phyloP scores from a whole-genome alignment of 2,329 filamentous ascomycete species.

The Neoascochyta sp. region DNA sequence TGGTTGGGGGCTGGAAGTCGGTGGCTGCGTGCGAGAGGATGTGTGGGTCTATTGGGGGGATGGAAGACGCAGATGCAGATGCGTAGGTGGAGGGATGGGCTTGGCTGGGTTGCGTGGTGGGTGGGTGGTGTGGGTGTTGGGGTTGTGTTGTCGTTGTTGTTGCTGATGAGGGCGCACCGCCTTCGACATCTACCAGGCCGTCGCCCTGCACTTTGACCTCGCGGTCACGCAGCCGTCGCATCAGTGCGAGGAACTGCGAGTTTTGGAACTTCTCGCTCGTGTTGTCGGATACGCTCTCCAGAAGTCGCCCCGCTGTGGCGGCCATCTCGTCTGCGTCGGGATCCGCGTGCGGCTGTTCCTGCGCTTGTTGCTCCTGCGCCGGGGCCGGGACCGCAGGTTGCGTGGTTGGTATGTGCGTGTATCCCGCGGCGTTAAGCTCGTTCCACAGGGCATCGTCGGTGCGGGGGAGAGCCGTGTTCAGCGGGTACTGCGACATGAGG shows the following conservation, averaged over 20 bases:
- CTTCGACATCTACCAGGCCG: constrained; percentile 56
- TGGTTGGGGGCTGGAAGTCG: constrained; percentile 30
- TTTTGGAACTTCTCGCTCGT: constrained; percentile 71
- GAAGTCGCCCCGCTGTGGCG: constrained; percentile 65
- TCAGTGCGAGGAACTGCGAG: constrained; percentile 71
- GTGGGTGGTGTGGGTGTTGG: too few species aligned
- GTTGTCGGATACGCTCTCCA: constrained; percentile 66
- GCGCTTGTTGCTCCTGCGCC: constrained; percentile 20
- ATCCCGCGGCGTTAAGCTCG: constrained; percentile 30
- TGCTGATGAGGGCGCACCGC: neutral
- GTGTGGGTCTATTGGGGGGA: constrained; percentile 25
- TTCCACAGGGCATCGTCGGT: constrained; percentile 26
- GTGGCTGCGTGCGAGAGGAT: constrained; percentile 30
- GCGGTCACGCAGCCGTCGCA: constrained; percentile 69
- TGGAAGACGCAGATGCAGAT: too few species aligned
- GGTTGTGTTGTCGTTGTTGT: constrained; percentile 6
- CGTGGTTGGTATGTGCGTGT: constrained; percentile 19
- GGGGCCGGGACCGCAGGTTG: constrained; percentile 21
- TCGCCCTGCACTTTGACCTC: constrained; percentile 72
- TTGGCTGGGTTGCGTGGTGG: too few species aligned
- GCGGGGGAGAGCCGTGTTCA: constrained; percentile 18
- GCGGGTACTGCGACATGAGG: constrained; percentile 36
- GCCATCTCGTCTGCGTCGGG: constrained; percentile 65
- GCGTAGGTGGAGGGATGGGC: too few species aligned
- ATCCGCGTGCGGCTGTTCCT: constrained; percentile 20